Evolutionary conservation across 306 rosid genomes (phyloP).

Genomic region (Quercus alba): DNA sequence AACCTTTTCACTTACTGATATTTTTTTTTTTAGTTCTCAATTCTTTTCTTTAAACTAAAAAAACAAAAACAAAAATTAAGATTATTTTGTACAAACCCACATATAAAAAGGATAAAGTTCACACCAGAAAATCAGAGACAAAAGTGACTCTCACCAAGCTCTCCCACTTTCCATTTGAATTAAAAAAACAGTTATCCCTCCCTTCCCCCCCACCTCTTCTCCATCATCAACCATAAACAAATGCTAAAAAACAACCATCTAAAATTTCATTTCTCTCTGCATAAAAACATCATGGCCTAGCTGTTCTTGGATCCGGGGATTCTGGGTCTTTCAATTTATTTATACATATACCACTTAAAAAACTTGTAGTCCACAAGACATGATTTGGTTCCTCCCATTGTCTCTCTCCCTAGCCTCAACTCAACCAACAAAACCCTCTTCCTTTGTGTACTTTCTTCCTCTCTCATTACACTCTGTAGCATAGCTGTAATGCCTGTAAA

Average conservation of each 20-base stretch:
- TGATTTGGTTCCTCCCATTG: conserved; percentile 78
- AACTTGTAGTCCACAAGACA: conserved; percentile 68
- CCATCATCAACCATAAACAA: conserved; percentile 49
- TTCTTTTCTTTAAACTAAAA: conserved; percentile 22
- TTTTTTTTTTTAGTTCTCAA: conserved; percentile 18
- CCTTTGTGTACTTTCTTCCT: conserved; percentile 14
- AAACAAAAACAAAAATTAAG: conserved; percentile 29
- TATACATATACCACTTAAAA: conserved; percentile 8
- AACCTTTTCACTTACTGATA: conserved; percentile 23
- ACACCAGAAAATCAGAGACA: conserved; percentile 29
- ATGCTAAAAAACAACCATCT: conserved; percentile 46
- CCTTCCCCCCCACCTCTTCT: conserved; percentile 42
- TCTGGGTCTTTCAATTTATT: conserved; percentile 50
- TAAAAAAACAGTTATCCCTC: conserved; percentile 40
- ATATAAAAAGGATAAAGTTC: conserved; percentile 21
- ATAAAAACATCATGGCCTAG: conserved; percentile 75
- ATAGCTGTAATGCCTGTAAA: conserved; percentile 83
- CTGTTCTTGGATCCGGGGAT: conserved; percentile 98
- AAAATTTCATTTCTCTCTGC: conserved; percentile 62
- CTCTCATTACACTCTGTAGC: conserved; percentile 59
- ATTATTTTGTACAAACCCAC: conserved; percentile 33
- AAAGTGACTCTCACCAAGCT: conserved; percentile 41
- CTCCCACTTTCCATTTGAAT: conserved; percentile 43
- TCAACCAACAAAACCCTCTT: conserved; percentile 20
- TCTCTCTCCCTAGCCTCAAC: conserved; percentile 77